Base-by-base conservation (phyloP, 305 asterid species). In the Caryopteris hybrid region DNA sequence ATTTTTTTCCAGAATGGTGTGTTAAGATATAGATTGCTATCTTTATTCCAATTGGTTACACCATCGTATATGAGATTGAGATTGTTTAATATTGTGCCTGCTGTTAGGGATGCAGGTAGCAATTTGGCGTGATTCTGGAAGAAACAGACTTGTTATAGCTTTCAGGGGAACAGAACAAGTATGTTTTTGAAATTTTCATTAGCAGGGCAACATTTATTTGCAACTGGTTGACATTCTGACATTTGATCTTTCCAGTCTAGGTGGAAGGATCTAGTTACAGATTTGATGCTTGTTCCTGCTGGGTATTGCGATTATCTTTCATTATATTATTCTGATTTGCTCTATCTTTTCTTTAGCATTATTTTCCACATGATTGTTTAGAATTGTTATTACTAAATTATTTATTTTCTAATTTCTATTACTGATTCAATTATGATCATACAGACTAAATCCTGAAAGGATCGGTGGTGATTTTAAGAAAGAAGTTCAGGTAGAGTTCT, bases 81-180 rank as follows among this genome's bases (percentile, higher is more conserved):
- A 18, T 50, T 31, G 23, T 67, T 47, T 74, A 67, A 55, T 63
- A 73, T 53, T 51, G 51, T 76, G 71, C 33, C 65, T 41, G 69
- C 33, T 75, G 12, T 48, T 42, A 72, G 56, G 66, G 64, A 48
- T 84, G 80, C 83, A 94, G 98, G 96, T 91, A 31, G 96, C 98
- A 21, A 84, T 94, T 70, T 94, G 99, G 99, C 91, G 97, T 9
- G 99, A 94, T 78, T 75, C 70, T 16, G 64, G 71, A 25, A 80
- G 98, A 77, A 88, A 74, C 74, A 85, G 99, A 79, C 88, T 91
- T 62, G 99, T 91, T 29, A 89, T 89, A 74, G 98, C 99, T 61
- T 94, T 91, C 85, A 86, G 99, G 77, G 99, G 99, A 85, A 94
- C 99, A 16, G 98, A 94, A 81, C 99, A 94, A 78, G 99, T 94